Evolutionary conservation across 148 eudicot genomes (phyloP).

Genomic region (Gaultheria prostrata): DNA sequence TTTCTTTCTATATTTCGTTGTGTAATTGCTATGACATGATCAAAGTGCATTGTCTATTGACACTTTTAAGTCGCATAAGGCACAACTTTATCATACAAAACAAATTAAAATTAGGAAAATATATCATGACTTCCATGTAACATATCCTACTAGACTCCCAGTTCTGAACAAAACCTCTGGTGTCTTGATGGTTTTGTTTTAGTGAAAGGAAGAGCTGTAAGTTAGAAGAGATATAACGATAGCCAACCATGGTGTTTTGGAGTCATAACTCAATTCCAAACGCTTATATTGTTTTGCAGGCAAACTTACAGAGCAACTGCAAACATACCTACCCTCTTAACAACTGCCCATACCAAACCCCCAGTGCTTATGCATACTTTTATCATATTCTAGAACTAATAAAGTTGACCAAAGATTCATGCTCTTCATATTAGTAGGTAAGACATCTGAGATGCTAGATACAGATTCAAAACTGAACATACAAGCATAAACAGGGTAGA

Average conservation of each 20-base stretch:
- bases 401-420: not conserved
- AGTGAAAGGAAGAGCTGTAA: not conserved
- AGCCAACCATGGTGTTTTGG: not conserved
- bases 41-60: not conserved
- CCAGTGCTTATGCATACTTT: not conserved
- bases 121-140: no score
- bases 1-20: not conserved
- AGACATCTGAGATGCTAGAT: slow-evolving; percentile 9
- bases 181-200: not conserved
- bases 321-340: not conserved
- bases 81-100: not conserved
- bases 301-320: not conserved
- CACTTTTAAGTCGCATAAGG: not conserved
- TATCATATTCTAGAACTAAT: not conserved
- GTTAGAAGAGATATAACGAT: not conserved
- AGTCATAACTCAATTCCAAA: not conserved
- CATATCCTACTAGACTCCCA: not conserved
- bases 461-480: not conserved
- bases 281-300: not conserved
- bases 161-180: not conserved
- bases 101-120: not conserved
- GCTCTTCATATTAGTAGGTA: not conserved
- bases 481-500: not conserved
- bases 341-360: not conserved
- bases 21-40: not conserved